These are phyloP conservation scores for Saccharomycopsis sp. DNA, from an alignment of 805 yeast genomes.

Conservation along the genomic window DNA sequence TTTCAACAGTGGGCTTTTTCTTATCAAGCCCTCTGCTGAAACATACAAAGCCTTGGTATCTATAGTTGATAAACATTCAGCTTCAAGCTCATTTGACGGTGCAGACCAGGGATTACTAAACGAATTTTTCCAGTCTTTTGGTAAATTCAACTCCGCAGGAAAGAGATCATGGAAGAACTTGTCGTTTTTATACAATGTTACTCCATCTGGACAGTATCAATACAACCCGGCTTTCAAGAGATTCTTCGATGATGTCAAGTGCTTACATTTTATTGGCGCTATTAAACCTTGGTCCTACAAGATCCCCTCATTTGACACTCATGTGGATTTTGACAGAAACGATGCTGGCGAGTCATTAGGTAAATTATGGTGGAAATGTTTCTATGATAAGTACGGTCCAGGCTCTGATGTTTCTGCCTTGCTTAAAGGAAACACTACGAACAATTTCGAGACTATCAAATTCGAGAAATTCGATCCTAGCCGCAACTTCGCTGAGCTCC, in stretches of 20 bases:
- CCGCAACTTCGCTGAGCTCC: conserved; percentile 10
- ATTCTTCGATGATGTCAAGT: conserved; percentile 38
- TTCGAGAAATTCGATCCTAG: conserved; percentile 11
- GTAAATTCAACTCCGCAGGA: conserved; percentile 20
- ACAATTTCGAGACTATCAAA: conserved; percentile 1
- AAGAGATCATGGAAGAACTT: conserved; percentile 54
- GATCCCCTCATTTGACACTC: conserved; percentile 3
- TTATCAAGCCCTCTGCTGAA: conserved; percentile 43
- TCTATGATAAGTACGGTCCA: conserved; percentile 11
- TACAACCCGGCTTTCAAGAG: conserved; percentile 62
- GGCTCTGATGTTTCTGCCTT: conserved; percentile 6
- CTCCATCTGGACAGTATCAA: conserved; percentile 57
- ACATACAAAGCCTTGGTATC: conserved; percentile 37
- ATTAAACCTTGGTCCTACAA: conserved; percentile 46
- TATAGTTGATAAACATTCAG: conserved; percentile 25
- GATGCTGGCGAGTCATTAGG: conserved; percentile 6
- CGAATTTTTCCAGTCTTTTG: conserved; percentile 47
- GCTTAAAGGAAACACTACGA: not conserved
- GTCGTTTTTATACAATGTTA: conserved; percentile 81
- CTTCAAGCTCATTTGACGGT: conserved; percentile 58
- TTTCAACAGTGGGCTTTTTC: conserved; percentile 74
- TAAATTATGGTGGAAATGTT: conserved; percentile 17
- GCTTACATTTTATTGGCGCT: conserved; percentile 64
- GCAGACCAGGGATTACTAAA: conserved; percentile 90
- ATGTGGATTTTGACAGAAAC: not conserved